phyloP scores from a whole-genome alignment of 1,284 basidiomycete genomes.

The Pseudozyma thailandica region DNA sequence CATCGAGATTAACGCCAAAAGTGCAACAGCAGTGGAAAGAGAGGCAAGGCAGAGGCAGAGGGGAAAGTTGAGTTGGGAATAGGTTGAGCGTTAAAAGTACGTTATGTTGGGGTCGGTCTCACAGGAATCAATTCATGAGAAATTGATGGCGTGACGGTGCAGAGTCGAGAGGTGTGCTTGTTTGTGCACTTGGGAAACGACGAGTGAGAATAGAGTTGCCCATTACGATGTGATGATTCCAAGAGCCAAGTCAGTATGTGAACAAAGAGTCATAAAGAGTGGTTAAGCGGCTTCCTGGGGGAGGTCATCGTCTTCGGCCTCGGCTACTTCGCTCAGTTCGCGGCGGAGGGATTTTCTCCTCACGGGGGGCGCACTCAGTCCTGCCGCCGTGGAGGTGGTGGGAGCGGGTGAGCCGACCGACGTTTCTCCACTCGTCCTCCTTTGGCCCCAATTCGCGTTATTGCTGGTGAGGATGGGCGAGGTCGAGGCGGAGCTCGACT shows the following conservation, averaged over 20 bases:
- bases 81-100: not conserved
- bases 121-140: too few species aligned
- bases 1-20: conserved; percentile 24
- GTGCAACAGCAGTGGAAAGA: conserved; percentile 2
- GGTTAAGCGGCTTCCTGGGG: not conserved
- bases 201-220: too few species aligned
- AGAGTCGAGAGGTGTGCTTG: too few species aligned
- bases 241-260: too few species aligned
- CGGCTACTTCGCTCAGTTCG: conserved; percentile 32
- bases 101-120: too few species aligned
- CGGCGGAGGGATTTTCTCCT: conserved; percentile 10
- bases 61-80: not conserved
- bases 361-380: not conserved
- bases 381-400: not conserved
- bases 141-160: too few species aligned
- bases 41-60: not conserved
- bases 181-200: too few species aligned
- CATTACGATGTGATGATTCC: too few species aligned
- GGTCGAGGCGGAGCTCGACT: not conserved
- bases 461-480: not conserved
- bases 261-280: not conserved
- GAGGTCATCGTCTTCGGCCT: conserved; percentile 22
- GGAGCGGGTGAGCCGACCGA: not conserved
- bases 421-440: not conserved
- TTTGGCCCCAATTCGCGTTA: too few species aligned